Evolutionary conservation across 179 eudicot genomes (phyloP), one percentile per base, ranked within the genome.

Genomic region (Pouteria campechiana): DNA sequence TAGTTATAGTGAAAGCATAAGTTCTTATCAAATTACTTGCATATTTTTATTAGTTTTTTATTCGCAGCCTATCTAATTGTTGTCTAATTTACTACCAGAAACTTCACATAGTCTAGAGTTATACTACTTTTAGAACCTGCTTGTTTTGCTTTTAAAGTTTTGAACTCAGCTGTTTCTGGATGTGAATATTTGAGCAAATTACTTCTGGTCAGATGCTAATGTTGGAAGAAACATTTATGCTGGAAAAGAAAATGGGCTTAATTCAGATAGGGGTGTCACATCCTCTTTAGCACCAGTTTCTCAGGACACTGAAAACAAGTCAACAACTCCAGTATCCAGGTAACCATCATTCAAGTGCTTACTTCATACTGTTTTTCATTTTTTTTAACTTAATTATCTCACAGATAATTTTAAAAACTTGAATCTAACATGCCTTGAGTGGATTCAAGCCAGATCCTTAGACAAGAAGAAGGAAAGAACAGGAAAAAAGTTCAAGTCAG

Each of bases 141-240:
- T 19, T 25, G 36, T 17, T 48, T 49, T 10, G 17, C 6, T 49
- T 15, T 22, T 5, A 14, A 48, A 24, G 14, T 16, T 7, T 17
- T 10, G 13, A 9, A 37, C 23, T 17, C 12, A 0, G 6, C 11
- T n/a, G 27, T 10, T 30, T n/a, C n/a, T 37, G 8, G 9, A n/a
- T n/a, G n/a, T n/a, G n/a, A n/a, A n/a, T n/a, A n/a, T n/a, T n/a
- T n/a, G n/a, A n/a, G n/a, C n/a, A n/a, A n/a, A n/a, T n/a, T n/a
- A n/a, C n/a, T n/a, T n/a, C n/a, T n/a, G n/a, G n/a, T n/a, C 37
- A 54, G 71, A 57, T 54, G 48, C 31, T 28, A 41, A 29, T 23
- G 57, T 57, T 18, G 60, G 66, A 48, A 59, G 66, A 40, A 52
- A 32, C 25, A 24, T 8, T 21, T 44, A 18, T 37, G 50, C 48